Base-by-base conservation (phyloP, 2,329 filamentous ascomycete genomes). In the Coniochaeta ligniaria region DNA sequence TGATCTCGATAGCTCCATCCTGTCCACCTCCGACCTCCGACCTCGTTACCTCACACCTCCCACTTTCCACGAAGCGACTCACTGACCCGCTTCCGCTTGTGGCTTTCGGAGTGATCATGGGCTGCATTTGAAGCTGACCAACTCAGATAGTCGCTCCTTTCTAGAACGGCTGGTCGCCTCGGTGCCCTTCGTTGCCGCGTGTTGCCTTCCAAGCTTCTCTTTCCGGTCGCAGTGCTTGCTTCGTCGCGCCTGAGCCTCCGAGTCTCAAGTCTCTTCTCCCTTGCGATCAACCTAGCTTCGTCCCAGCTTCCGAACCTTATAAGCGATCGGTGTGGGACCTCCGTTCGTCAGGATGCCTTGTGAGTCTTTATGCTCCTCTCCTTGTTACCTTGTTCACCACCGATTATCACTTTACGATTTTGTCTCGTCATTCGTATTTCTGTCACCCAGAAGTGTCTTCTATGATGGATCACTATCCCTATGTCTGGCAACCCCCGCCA, bases 91-190 rank as follows among this genome's bases (percentile, higher is more conserved):
- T 63, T 63, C 59, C 41, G 55, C 43, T 63, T 62, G 60, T 61
- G 65, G 65, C 60, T 52, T 52, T n/a, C 12, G 22, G 47, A 52
- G 24, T 47, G 63, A 67, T 66, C 60, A 66, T 69, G 67, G 67
- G 63, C 65, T 60, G 63, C 62, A 63, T 64, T 65, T 68, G 64
- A 57, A 61, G 65, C 67, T 67, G 67, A 69, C 67, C 63, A 69
- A 61, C 67, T 69, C 67, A 61, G 22, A 31, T 60, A 68, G 67
- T 67, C 66, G 61, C 57, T 69, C 67, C 60, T 68, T 68, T 12
- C 12, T n/a, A 17, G 14, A 17, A 31, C 26, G 22, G 2, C 6
- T 52, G 5, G 47, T 26, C 47, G 61, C 58, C 60, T 36, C 35
- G 12, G 33, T 45, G 38, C 38, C 16, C 6, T 33, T 60, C 58